Evolutionary conservation across 768 basidiomycete species (phyloP).

Genomic region (Plicaturopsis crispa): DNA sequence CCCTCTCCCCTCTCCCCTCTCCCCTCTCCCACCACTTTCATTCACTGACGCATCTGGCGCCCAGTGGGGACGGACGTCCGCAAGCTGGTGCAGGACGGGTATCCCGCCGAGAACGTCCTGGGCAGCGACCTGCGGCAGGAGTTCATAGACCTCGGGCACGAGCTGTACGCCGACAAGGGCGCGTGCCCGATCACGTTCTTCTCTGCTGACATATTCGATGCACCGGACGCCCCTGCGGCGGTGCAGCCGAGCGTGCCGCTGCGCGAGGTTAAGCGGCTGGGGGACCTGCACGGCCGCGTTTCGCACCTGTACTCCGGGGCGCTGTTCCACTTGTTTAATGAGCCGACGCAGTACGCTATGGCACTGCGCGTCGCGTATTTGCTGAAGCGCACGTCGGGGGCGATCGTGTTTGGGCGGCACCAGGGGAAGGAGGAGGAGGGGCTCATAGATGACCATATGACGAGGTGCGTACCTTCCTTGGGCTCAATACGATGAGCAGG

Average conservation of each 20-base stretch:
- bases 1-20: background rate
- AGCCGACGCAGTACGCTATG: slow-evolving; percentile 21
- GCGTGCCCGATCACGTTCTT: slow-evolving; percentile 20
- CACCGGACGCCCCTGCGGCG: slow-evolving; percentile 1
- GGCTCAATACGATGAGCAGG: background rate
- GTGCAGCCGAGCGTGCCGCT: too few relatives aligned
- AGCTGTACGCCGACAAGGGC: slow-evolving; percentile 17
- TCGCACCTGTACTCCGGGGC: slow-evolving; percentile 23
- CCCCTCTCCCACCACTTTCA: background rate
- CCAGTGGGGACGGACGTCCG: slow-evolving; percentile 26
- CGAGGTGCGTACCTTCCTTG: slow-evolving; percentile 8
- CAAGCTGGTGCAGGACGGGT: slow-evolving; percentile 24
- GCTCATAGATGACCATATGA: slow-evolving; percentile 18
- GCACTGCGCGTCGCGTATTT: slow-evolving; percentile 19
- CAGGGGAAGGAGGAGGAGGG: slow-evolving; percentile 17
- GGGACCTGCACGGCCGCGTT: slow-evolving; percentile 16
- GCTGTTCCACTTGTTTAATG: slow-evolving; percentile 28
- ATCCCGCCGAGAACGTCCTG: slow-evolving; percentile 18
- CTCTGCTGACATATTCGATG: slow-evolving; percentile 20
- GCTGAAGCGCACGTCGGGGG: slow-evolving; percentile 14
- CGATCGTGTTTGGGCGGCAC: slow-evolving; percentile 26
- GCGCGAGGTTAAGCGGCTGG: slow-evolving; percentile 9
- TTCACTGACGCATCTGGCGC: background rate
- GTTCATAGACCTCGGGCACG: slow-evolving; percentile 21
- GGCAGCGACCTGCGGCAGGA: slow-evolving; percentile 20